Evolutionary conservation across 2,329 filamentous ascomycete genomes (phyloP), one percentile per base, ranked within the genome.

Genomic region (Chrysosphaeria jannelii): DNA sequence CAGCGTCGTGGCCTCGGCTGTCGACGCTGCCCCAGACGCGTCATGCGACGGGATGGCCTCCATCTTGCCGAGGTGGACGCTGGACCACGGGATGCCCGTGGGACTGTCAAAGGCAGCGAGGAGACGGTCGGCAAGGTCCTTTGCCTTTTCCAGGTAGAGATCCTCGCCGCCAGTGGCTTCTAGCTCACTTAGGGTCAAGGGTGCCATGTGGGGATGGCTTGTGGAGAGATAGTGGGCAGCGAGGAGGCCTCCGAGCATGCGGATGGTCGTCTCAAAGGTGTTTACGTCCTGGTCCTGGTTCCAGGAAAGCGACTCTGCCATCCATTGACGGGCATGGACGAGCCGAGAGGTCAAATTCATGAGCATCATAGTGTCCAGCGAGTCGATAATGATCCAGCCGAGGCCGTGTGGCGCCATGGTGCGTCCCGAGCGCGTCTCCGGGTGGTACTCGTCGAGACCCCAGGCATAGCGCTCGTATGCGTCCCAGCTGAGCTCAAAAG

Each of bases 301-400:
- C 46, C 88, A 93, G 8, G 65, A 67, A 30, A 93, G 46, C 6
- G 65, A 65, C 4, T 63, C 67, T 2, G 72, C 56, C 22, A 97
- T 63, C 85, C 85, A 97, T 38, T 89, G 61, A 26, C 81, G 58
- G 14, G 85, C 81, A 37, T 88, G 66, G 18, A 65, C 57, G 19
- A 97, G 56, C 30, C 79, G 66, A 15, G 64, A 70, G 9, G 81
- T 93, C 32, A 90, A 53, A 42, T 93, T 93, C 85, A 97, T 97
- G 29, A 97, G 53, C 49, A 97, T 97, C 55, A 93, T 60, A 1
- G 85, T 97, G 43, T 97, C 85, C 31, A 97, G 51, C 8, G 81
- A 66, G 46, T 97, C 85, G 27, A 97, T 69, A 30, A 97, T 91
- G 37, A 93, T 93, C 85, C 88, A 97, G 14, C 85, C 85, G 45